Conservation (phyloP, 768 basidiomycete genomes). For the Lactifluus subvellereus region DNA sequence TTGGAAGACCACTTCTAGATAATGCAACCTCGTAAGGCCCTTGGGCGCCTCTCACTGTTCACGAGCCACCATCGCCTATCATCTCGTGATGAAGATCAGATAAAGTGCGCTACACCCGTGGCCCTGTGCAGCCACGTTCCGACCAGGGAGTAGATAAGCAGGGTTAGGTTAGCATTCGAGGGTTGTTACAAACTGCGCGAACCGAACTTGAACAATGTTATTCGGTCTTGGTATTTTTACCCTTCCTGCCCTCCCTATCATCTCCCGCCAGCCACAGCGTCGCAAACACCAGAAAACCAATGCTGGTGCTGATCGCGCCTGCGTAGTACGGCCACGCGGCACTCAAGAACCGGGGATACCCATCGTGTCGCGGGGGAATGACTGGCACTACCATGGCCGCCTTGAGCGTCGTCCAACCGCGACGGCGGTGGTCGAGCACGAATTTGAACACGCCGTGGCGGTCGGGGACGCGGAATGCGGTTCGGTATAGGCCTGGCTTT, state of each 20-base stretch:
- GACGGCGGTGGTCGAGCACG: slow-evolving; percentile 79
- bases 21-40: too few relatives aligned
- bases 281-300: slow-evolving; percentile 82
- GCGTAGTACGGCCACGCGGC: slow-evolving; percentile 96
- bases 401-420: slow-evolving; percentile 69
- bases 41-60: too few relatives aligned
- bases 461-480: slow-evolving; percentile 88
- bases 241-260: slow-evolving; percentile 54
- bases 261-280: slow-evolving; percentile 85
- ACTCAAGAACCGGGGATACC: slow-evolving; percentile 90
- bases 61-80: too few relatives aligned
- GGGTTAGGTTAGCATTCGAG: not conserved
- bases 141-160: not conserved
- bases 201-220: slow-evolving; percentile 2
- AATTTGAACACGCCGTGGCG: slow-evolving; percentile 99
- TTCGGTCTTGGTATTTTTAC: slow-evolving; percentile 34
- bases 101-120: too few relatives aligned
- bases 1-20: too few relatives aligned
- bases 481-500: slow-evolving; percentile 62
- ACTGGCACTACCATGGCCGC: slow-evolving; percentile 75
- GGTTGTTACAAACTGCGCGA: not conserved
- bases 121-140: not conserved
- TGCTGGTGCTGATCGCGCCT: slow-evolving; percentile 83
- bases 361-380: slow-evolving; percentile 91
- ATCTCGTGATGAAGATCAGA: too few relatives aligned